Percentiles rank a stretch among this genome's conserved stretches.
Evolutionary conservation across 1,139 yeast species (phyloP).

Genomic region (Yamadazyma kanchanaburiensis): DNA sequence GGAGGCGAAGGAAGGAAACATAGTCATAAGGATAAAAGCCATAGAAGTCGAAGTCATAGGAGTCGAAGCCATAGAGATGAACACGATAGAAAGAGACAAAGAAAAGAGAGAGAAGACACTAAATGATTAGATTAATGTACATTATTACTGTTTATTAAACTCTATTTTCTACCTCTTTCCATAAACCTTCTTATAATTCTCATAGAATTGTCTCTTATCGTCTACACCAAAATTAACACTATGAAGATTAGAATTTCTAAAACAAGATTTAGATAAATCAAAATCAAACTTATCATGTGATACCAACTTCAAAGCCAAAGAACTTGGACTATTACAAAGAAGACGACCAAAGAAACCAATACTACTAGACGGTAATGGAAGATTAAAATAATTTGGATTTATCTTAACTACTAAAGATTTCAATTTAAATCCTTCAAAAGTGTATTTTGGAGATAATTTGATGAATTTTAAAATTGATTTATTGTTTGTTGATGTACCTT

Average conservation of each 20-base stretch:
- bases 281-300: conserved; percentile 17
- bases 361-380: conserved; percentile 27
- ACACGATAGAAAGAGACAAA: neutral
- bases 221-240: conserved; percentile 24
- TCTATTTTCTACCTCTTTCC: no score
- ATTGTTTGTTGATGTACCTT: conserved; percentile 71
- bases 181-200: conserved; percentile 26
- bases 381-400: conserved; percentile 30
- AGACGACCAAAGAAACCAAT: conserved; percentile 23
- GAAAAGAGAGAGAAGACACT: no score
- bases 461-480: conserved; percentile 52
- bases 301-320: conserved; percentile 24
- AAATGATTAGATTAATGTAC: no score
- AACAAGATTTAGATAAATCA: conserved; percentile 14
- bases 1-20: conserved; percentile 5
- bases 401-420: conserved; percentile 45
- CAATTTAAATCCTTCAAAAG: conserved; percentile 22
- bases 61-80: neutral
- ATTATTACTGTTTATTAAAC: no score
- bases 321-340: conserved; percentile 20
- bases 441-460: conserved; percentile 13
- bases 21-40: no score
- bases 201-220: conserved; percentile 30
- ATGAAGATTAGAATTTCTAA: conserved; percentile 28
- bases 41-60: no score